Percentiles rank a stretch among this genome's conserved stretches.
These are phyloP conservation scores for Mallotus japonicus DNA, from an alignment of 441 rosid genomes.

Conservation along the genomic window DNA sequence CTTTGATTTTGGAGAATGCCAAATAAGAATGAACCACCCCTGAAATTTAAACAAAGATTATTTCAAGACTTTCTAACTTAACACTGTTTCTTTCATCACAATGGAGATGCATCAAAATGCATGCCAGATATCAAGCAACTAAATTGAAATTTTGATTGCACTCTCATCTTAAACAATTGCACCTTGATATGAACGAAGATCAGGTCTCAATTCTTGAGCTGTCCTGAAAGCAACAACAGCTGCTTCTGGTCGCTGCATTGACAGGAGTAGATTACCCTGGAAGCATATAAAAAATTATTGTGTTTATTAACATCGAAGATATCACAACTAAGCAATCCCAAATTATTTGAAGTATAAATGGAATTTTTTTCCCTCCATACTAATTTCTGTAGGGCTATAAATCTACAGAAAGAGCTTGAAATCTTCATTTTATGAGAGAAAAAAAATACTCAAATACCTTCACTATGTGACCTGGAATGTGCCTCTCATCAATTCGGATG, in stretches of 20 bases:
- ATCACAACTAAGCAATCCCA: background rate
- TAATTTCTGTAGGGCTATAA: background rate
- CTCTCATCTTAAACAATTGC: constrained; percentile 17
- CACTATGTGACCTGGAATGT: constrained; percentile 85
- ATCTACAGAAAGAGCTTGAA: constrained; percentile 1
- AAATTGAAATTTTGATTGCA: constrained; percentile 11
- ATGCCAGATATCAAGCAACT: constrained; percentile 19
- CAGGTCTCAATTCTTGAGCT: constrained; percentile 93
- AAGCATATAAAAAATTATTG: constrained; percentile 13
- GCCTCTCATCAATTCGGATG: constrained; percentile 86
- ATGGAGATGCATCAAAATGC: constrained; percentile 13
- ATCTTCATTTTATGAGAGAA: constrained; percentile 17
- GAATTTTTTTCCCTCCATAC: background rate
- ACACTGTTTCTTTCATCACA: constrained; percentile 11
- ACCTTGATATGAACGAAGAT: constrained; percentile 99
- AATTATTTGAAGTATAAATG: background rate
- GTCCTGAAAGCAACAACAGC: constrained; percentile 88
- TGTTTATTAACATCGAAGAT: background rate
- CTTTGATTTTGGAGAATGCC: constrained; percentile 84
- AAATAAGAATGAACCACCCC: constrained; percentile 94
- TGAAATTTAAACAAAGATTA: constrained; percentile 39
- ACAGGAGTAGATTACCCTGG: constrained; percentile 84
- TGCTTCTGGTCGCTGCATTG: constrained; percentile 78
- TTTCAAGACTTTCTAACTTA: constrained; percentile 11
- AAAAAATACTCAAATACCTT: constrained; percentile 52